Base-by-base conservation (phyloP, 1,139 yeast species). In the Kazachstania sp. region DNA sequence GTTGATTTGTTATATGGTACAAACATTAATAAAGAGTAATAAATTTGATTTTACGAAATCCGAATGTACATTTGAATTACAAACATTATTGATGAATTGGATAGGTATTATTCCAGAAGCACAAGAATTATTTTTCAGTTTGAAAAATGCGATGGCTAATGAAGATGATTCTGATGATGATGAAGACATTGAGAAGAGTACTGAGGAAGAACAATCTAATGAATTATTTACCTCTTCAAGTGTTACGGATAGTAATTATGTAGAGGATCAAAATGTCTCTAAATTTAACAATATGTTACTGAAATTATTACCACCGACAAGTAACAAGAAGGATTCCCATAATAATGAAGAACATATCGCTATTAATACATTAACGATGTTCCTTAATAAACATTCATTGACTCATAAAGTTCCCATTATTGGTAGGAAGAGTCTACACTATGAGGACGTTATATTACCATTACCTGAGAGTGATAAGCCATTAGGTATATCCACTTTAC, bases 1-100 rank as follows among this genome's bases (percentile, higher is more conserved):
- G 47, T 60, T 81, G 39, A 71, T 81, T 26, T 82, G 88, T 63
- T 61, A 81, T 41, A 77, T 83, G 83, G 69, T 82, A 13, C 71
- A 71, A 39, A 76, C 74, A 39, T 67, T 79, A 46, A 67, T 78
- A 15, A 65, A 65, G 15, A 65, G 71, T 45, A 71, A 71, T 0
- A 63, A 77, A 19, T 72, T 82, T 40, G 69, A 70, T 38, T 61
- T 78, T 37, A 65, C 66, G 12, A 60, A 61, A 44, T 66, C 67
- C 32, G 83, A 79, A 51, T 79, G 76, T 53, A 67, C 71, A n/a
- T 71, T 74, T 49, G 85, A 79, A 51, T 63, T 82, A 31, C 79
- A 78, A 51, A 72, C 77, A 3, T 66, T 81, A 43, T 66, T 83
- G 45, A 71, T 83, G 56, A 76, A 74, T 50, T 81, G 85, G 81